phyloP scores from a whole-genome alignment of 139 green algal species.

The Cymbomonas tetramitiformis region DNA sequence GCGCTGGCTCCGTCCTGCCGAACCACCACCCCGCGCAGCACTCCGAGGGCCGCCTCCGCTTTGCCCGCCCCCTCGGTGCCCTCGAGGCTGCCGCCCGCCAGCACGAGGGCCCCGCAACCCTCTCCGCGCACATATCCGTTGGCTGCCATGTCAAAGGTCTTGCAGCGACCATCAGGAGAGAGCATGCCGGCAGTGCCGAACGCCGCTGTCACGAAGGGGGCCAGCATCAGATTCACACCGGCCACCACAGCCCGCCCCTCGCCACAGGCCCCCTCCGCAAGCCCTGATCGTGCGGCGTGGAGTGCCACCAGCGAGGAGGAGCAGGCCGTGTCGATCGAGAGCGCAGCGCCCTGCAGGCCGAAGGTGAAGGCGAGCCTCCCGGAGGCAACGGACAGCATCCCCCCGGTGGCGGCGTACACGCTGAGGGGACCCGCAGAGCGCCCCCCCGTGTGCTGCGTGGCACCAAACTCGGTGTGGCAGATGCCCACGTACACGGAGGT shows the following conservation, averaged over 20 bases:
- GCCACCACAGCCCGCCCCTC: not conserved
- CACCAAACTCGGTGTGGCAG: constrained; percentile 52
- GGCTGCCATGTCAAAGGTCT: constrained; percentile 60
- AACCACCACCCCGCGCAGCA: constrained; percentile 29
- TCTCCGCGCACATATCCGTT: constrained; percentile 73
- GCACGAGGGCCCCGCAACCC: constrained; percentile 28
- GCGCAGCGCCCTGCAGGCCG: constrained; percentile 41
- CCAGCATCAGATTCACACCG: constrained; percentile 12
- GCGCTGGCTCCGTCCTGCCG: constrained; percentile 66
- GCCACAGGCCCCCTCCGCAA: not conserved
- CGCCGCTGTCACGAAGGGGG: not conserved
- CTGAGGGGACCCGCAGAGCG: too few species aligned
- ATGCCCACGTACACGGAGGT: constrained; percentile 34
- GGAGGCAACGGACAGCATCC: not conserved
- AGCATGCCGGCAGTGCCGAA: constrained; percentile 48
- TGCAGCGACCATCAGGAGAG: constrained; percentile 55
- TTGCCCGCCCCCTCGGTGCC: too few species aligned
- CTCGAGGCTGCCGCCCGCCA: too few species aligned
- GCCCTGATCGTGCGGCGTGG: not conserved
- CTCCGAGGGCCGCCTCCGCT: constrained; percentile 20
- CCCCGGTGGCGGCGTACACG: constrained; percentile 37
- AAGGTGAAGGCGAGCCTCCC: constrained; percentile 52
- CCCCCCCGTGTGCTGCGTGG: constrained; percentile 17
- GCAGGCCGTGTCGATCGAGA: constrained; percentile 53
- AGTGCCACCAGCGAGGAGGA: constrained; percentile 31